Evolutionary conservation across 129 eudicot species (phyloP).

Genomic region (Lonicera japonica): DNA sequence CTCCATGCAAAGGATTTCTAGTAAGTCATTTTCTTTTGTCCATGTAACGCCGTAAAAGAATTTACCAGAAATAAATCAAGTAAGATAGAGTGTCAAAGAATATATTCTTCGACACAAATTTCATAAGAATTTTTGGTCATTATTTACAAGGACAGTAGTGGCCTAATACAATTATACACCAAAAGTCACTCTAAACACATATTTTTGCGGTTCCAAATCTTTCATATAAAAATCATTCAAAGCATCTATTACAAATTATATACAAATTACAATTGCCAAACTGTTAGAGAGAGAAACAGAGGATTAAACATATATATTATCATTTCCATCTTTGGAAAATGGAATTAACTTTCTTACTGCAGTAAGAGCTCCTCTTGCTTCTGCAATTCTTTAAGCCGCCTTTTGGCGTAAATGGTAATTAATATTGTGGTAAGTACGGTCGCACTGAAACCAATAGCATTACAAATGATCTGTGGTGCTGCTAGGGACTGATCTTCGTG

Average conservation of each 20-base stretch:
- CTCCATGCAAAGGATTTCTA: too few relatives aligned
- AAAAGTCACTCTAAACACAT: neutral
- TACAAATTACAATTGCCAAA: neutral
- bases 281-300: neutral
- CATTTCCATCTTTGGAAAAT: too few relatives aligned
- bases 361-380: conserved; percentile 54
- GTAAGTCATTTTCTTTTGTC: too few relatives aligned
- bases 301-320: neutral
- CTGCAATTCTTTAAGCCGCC: conserved; percentile 63
- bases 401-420: conserved; percentile 63
- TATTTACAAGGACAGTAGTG: neutral
- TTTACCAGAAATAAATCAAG: too few relatives aligned
- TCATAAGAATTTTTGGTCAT: neutral
- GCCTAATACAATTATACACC: neutral
- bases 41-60: too few relatives aligned
- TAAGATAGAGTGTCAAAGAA: too few relatives aligned
- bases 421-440: conserved; percentile 52
- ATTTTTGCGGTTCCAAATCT: neutral
- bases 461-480: conserved; percentile 51
- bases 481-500: conserved; percentile 49
- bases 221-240: neutral
- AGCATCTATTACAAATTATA: neutral
- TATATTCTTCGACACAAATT: neutral
- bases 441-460: conserved; percentile 53
- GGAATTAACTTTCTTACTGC: conserved; percentile 14